These are phyloP conservation scores for Lentinula novae-zelandiae DNA, from an alignment of 1,284 basidiomycete species.

Conservation along the genomic window DNA sequence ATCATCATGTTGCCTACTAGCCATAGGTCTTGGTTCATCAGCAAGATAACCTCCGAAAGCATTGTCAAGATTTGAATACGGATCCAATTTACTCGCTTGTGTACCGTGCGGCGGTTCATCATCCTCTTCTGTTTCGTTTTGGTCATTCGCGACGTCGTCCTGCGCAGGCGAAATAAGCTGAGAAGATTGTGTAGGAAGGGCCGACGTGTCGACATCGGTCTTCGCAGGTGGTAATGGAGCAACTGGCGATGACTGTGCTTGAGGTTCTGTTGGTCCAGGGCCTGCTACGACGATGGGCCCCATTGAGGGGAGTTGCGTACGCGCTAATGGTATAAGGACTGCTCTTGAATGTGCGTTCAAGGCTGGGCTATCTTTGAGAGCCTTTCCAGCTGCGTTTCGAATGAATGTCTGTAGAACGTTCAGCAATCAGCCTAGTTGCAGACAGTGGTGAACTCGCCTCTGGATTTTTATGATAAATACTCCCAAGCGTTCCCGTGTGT, in stretches of 20 bases:
- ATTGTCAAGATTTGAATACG: constrained; percentile 70
- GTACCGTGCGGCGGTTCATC: constrained; percentile 17
- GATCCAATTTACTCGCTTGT: constrained; percentile 40
- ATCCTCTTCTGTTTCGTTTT: constrained; percentile 34
- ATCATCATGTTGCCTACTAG: constrained; percentile 32
- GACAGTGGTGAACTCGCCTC: constrained; percentile 55
- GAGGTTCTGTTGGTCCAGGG: constrained; percentile 63
- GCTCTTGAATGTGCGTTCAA: constrained; percentile 71
- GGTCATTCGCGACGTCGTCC: constrained; percentile 14
- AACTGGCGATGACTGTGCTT: constrained; percentile 16
- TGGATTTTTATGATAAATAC: constrained; percentile 87
- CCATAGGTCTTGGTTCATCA: constrained; percentile 61
- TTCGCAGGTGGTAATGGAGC: constrained; percentile 23
- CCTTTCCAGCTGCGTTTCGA: constrained; percentile 71
- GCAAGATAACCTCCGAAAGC: constrained; percentile 68
- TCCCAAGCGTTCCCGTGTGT: constrained; percentile 80
- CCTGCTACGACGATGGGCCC: constrained; percentile 49
- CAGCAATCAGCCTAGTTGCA: constrained; percentile 1
- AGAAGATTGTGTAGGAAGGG: constrained; percentile 15
- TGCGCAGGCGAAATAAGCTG: constrained; percentile 27
- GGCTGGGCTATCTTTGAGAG: constrained; percentile 73
- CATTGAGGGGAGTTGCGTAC: constrained; percentile 44
- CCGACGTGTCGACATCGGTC: constrained; percentile 16
- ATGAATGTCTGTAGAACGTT: constrained; percentile 69
- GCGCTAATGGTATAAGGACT: constrained; percentile 61